A percentile compares a stretch with the other conserved stretches of the same genome.
phyloP scores from a whole-genome alignment of 257 asterid genomes.

The Nemophila menziesii region DNA sequence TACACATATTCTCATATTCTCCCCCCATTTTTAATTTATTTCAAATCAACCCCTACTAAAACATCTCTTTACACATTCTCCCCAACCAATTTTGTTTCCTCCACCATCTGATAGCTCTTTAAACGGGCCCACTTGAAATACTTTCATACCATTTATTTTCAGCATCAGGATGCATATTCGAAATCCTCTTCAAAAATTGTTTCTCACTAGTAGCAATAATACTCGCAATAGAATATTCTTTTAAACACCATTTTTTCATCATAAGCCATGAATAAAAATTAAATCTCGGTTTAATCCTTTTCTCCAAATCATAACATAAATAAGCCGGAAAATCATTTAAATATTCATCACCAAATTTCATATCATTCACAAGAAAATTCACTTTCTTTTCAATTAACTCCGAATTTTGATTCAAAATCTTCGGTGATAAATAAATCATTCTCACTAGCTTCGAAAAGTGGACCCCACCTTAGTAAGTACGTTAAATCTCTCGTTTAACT shows the following conservation, averaged over 20 bases:
- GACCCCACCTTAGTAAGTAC: conserved; percentile 38
- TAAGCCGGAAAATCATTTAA: conserved; percentile 52
- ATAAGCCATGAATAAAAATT: conserved; percentile 41
- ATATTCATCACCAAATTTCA: conserved; percentile 32
- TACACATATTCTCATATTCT: too few species aligned
- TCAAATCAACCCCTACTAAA: too few species aligned
- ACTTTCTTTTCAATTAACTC: conserved; percentile 28
- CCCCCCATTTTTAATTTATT: too few species aligned
- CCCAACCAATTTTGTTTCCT: too few species aligned
- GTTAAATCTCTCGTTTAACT: conserved; percentile 43
- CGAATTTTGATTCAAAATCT: conserved; percentile 43
- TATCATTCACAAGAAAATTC: conserved; percentile 35
- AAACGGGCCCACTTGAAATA: conserved; percentile 10
- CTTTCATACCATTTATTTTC: conserved; percentile 31
- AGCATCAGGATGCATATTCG: conserved; percentile 34
- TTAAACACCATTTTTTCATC: conserved; percentile 31
- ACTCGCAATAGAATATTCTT: conserved; percentile 36
- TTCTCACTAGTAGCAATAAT: conserved; percentile 50
- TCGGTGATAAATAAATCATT: conserved; percentile 23
- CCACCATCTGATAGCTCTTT: too few species aligned
- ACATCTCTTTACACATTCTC: too few species aligned
- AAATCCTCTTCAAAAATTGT: conserved; percentile 31
- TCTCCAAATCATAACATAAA: conserved; percentile 47
- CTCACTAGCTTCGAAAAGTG: conserved; percentile 39
- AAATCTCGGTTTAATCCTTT: conserved; percentile 52